phyloP scores from a whole-genome alignment of 371 early-diverging fungal genomes.

The Actinomortierella wolfii region DNA sequence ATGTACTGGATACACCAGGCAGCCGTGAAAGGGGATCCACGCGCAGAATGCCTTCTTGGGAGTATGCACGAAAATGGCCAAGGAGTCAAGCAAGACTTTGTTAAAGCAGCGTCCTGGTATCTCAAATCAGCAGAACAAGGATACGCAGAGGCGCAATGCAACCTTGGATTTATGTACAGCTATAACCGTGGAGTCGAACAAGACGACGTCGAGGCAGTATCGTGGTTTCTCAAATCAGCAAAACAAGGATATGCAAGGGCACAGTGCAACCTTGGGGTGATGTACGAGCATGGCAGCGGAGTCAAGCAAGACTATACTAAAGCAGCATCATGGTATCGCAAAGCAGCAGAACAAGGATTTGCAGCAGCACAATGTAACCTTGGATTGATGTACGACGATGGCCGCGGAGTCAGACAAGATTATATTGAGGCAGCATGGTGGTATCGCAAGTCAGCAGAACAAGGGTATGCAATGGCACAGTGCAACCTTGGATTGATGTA shows the following conservation, averaged over 20 bases:
- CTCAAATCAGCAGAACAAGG: conserved; percentile 64
- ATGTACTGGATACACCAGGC: conserved; percentile 79
- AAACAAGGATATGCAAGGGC: conserved; percentile 81
- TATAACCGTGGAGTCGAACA: conserved; percentile 78
- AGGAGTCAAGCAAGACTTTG: conserved; percentile 71
- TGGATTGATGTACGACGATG: conserved; percentile 82
- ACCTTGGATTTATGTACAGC: conserved; percentile 84
- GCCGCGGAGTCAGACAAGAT: conserved; percentile 61
- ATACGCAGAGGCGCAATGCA: conserved; percentile 78
- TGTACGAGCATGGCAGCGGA: conserved; percentile 81
- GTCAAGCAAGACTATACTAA: conserved; percentile 58
- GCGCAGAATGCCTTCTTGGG: conserved; percentile 68
- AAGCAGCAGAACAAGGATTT: conserved; percentile 65
- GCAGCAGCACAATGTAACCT: conserved; percentile 62
- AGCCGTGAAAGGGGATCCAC: conserved; percentile 76
- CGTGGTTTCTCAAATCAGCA: conserved; percentile 75
- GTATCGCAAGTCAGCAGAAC: conserved; percentile 69
- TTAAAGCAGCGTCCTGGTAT: conserved; percentile 74
- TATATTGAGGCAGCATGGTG: conserved; percentile 58
- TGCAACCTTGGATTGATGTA: too few relatives aligned
- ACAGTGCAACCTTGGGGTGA: conserved; percentile 78
- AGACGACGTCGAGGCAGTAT: conserved; percentile 64
- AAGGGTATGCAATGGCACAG: too few relatives aligned
- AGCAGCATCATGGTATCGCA: conserved; percentile 79
- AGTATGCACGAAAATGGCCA: conserved; percentile 84